These are phyloP conservation scores for Scalesia atractyloides DNA, from an alignment of 129 eudicot genomes.

Conservation along the genomic window DNA sequence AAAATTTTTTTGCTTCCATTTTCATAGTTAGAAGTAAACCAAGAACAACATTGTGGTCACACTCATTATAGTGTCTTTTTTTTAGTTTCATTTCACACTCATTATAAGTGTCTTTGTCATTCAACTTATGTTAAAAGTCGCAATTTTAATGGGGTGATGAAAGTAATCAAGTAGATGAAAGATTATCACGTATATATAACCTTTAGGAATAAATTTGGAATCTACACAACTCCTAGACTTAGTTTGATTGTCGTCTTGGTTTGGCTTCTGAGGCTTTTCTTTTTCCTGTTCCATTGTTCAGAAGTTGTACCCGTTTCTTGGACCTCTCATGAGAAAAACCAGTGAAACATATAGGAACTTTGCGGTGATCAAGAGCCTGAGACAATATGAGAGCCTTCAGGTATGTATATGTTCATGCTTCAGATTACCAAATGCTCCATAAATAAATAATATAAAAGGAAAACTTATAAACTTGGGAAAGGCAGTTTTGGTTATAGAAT, in stretches of 20 bases:
- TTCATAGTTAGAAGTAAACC: neutral
- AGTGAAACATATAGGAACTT: slow-evolving; percentile 82
- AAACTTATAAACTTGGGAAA: neutral
- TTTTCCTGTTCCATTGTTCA: slow-evolving; percentile 38
- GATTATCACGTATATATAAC: slow-evolving; percentile 8
- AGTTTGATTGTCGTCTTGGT: slow-evolving; percentile 4
- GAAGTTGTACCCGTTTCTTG: slow-evolving; percentile 92
- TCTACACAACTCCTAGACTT: neutral
- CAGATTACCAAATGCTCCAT: neutral
- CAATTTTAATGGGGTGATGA: neutral
- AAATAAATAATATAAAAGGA: neutral
- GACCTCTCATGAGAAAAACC: slow-evolving; percentile 84
- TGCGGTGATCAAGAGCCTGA: slow-evolving; percentile 77
- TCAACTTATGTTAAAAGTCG: slow-evolving; percentile 4
- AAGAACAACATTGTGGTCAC: neutral
- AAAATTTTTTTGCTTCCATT: neutral
- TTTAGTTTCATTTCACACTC: too few relatives aligned
- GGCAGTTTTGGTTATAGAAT: neutral
- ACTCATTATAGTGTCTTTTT: too few relatives aligned
- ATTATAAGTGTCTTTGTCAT: neutral
- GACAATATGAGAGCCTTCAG: slow-evolving; percentile 90
- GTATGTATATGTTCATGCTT: slow-evolving; percentile 35
- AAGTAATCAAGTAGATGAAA: neutral
- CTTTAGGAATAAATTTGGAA: neutral
- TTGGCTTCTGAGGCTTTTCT: slow-evolving; percentile 11